Evolutionary conservation across 192 early-diverging fungal genomes (phyloP).

Genomic region (Podila clonocystis): DNA sequence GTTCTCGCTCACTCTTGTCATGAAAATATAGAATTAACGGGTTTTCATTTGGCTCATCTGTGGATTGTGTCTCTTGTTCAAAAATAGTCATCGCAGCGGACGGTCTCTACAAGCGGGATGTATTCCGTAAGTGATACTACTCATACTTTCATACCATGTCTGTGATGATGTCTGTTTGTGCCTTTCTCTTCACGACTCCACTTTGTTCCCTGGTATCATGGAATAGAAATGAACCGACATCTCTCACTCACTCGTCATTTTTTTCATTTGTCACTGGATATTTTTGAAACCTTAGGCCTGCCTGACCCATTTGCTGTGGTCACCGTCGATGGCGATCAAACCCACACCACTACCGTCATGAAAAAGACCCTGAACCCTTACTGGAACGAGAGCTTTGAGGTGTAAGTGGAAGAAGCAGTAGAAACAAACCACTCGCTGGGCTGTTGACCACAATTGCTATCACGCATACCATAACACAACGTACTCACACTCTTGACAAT

Average conservation of each 20-base stretch:
- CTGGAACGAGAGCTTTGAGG: conserved; percentile 92
- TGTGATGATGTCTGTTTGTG: background rate
- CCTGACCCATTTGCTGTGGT: conserved; percentile 99
- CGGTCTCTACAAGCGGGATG: conserved; percentile 89
- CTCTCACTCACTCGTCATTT: background rate
- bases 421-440: too few relatives aligned
- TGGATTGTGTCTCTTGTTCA: background rate
- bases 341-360: conserved; percentile 87
- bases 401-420: conserved; percentile 56
- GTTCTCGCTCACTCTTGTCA: background rate
- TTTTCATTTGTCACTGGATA: background rate
- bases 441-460: too few relatives aligned
- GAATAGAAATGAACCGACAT: too few relatives aligned
- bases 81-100: conserved; percentile 87
- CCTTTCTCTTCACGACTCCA: too few relatives aligned
- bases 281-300: conserved; percentile 58
- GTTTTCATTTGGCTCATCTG: background rate
- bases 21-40: background rate
- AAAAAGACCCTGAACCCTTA: conserved; percentile 94
- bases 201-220: too few relatives aligned
- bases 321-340: conserved; percentile 96
- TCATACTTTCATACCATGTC: background rate
- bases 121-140: conserved; percentile 73
- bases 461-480: too few relatives aligned
- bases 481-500: background rate